Evolutionary conservation across 345 rosid genomes (phyloP).

Genomic region (Trapa bicornis): DNA sequence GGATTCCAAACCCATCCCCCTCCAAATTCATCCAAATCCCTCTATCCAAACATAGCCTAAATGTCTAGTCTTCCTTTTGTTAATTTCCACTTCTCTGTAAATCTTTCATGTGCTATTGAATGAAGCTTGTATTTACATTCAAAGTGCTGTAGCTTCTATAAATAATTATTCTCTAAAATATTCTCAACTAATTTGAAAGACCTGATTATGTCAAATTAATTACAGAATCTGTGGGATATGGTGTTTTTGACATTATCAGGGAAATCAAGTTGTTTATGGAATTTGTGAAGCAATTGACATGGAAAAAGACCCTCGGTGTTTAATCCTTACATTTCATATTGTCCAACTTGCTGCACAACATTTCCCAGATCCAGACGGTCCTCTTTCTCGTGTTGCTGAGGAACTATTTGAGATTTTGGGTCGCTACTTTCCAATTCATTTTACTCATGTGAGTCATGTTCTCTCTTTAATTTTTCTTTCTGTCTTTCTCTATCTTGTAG

Average conservation of each 20-base stretch:
- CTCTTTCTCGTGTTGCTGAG: conserved; percentile 40
- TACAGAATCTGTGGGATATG: too few relatives aligned
- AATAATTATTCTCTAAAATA: neutral
- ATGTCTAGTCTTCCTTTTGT: neutral
- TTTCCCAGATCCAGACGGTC: conserved; percentile 59
- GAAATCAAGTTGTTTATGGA: conserved; percentile 42
- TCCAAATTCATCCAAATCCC: too few relatives aligned
- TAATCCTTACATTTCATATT: conserved; percentile 66
- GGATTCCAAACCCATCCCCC: too few relatives aligned
- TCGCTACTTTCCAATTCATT: conserved; percentile 82
- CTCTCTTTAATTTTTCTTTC: neutral
- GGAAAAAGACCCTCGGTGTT: conserved; percentile 88
- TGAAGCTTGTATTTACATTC: neutral
- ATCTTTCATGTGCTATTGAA: neutral
- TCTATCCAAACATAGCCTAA: neutral
- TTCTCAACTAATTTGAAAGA: neutral
- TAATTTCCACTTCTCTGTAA: neutral
- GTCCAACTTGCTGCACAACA: conserved; percentile 46
- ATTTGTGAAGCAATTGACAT: conserved; percentile 66
- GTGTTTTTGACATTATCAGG: conserved; percentile 23
- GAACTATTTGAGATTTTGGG: conserved; percentile 55
- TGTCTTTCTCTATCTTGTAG: neutral
- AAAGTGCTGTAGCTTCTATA: neutral
- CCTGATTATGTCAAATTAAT: too few relatives aligned
- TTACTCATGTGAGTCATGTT: conserved; percentile 67